Evolutionary conservation across 305 asterid genomes (phyloP).

Genomic region (Fraxinus floribunda): DNA sequence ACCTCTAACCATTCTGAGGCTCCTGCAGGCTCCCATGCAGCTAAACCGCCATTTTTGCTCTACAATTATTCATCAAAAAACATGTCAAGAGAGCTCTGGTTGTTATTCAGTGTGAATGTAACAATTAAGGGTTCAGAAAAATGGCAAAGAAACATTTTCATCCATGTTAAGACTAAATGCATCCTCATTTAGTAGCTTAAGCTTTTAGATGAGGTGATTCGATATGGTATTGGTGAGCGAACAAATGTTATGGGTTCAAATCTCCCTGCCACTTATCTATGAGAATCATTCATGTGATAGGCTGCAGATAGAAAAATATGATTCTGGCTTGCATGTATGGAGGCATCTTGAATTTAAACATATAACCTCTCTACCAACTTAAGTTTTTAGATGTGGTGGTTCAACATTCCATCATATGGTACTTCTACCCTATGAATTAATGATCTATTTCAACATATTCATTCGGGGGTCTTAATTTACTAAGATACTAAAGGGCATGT

Average conservation of each 20-base stretch:
- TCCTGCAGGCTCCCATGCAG: conserved; percentile 97
- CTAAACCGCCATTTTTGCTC: conserved; percentile 88
- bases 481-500: not conserved
- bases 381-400: not conserved
- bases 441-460: not conserved
- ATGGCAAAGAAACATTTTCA: not conserved
- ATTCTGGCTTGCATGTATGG: not conserved
- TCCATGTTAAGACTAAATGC: not conserved
- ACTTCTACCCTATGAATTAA: not conserved
- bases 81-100: not conserved
- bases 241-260: not conserved
- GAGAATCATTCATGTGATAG: not conserved
- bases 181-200: not conserved
- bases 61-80: conserved; percentile 28
- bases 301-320: not conserved
- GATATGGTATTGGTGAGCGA: not conserved
- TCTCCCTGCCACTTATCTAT: not conserved
- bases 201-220: not conserved
- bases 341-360: not conserved
- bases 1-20: conserved; percentile 85
- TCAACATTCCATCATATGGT: not conserved
- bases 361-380: not conserved
- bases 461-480: not conserved
- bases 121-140: not conserved
- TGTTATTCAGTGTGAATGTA: not conserved